A percentile compares a stretch with the other conserved stretches of the same genome.
phyloP scores from a whole-genome alignment of 768 basidiomycete species.

The Hygrocybe coccinea region DNA sequence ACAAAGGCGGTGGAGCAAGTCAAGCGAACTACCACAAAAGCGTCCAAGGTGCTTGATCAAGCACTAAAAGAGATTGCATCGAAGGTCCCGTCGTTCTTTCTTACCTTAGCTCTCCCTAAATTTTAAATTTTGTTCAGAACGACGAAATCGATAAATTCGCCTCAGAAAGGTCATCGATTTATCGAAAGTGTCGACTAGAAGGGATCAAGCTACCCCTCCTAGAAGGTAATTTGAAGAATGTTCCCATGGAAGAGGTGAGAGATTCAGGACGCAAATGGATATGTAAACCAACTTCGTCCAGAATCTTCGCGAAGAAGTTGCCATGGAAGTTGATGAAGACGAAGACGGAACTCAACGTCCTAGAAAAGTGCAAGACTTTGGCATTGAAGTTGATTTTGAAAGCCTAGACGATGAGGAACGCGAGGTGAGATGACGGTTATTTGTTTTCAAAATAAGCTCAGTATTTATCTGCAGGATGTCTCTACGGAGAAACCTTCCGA shows the following conservation, averaged over 20 bases:
- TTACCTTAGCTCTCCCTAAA: neutral
- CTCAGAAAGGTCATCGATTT: slow-evolving; percentile 71
- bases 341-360: slow-evolving; percentile 75
- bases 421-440: slow-evolving; percentile 40
- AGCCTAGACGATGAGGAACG: slow-evolving; percentile 69
- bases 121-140: slow-evolving; percentile 29
- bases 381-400: slow-evolving; percentile 84
- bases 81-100: slow-evolving; percentile 41
- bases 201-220: slow-evolving; percentile 80
- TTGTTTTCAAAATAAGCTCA: neutral
- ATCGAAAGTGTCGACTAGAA: slow-evolving; percentile 90
- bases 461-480: slow-evolving; percentile 42
- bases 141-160: slow-evolving; percentile 58
- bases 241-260: slow-evolving; percentile 91
- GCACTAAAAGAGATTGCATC: slow-evolving; percentile 84
- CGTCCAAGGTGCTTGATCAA: slow-evolving; percentile 75
- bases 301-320: slow-evolving; percentile 80
- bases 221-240: slow-evolving; percentile 72
- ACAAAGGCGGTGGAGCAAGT: slow-evolving; percentile 69
- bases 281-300: slow-evolving; percentile 21
- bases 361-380: slow-evolving; percentile 72
- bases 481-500: slow-evolving; percentile 60
- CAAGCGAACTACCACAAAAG: slow-evolving; percentile 64
- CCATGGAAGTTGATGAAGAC: slow-evolving; percentile 90
- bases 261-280: neutral